A percentile compares a stretch with the other conserved stretches of the same genome.
Conservation (phyloP, 495 filamentous ascomycete genomes). For the Beverwykella pulmonaria region DNA sequence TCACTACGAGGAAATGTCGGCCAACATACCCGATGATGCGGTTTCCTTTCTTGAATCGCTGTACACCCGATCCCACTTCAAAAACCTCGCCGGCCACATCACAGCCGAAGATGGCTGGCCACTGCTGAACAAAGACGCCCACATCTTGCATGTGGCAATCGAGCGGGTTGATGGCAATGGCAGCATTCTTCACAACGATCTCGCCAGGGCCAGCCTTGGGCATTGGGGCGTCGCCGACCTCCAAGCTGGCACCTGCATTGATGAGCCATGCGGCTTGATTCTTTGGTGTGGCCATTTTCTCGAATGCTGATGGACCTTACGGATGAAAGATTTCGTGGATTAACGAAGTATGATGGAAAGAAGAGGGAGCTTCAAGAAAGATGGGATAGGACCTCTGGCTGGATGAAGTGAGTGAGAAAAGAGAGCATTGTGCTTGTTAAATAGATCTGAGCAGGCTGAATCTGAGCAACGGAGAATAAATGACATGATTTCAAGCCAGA, state of each 20-base stretch:
- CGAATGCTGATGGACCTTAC: too few relatives aligned
- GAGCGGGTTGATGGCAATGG: slow-evolving; percentile 53
- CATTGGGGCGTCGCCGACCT: slow-evolving; percentile 46
- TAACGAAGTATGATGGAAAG: slow-evolving; percentile 4
- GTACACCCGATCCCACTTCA: slow-evolving; percentile 45
- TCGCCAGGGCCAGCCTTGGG: slow-evolving; percentile 44
- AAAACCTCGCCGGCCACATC: slow-evolving; percentile 52
- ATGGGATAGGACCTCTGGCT: neutral
- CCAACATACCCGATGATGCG: slow-evolving; percentile 49
- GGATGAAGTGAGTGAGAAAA: neutral
- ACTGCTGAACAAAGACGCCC: slow-evolving; percentile 38
- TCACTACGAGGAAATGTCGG: neutral
- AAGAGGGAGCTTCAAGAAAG: neutral
- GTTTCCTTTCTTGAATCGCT: slow-evolving; percentile 49
- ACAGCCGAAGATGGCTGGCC: slow-evolving; percentile 47
- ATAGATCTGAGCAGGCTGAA: neutral
- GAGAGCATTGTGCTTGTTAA: neutral
- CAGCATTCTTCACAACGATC: slow-evolving; percentile 48
- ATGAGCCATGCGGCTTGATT: slow-evolving; percentile 52
- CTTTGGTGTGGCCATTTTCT: slow-evolving; percentile 24
- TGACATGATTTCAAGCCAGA: neutral
- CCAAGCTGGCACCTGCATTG: slow-evolving; percentile 42
- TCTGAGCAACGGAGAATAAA: neutral
- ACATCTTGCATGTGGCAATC: slow-evolving; percentile 40
- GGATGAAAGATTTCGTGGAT: too few relatives aligned